phyloP scores from a whole-genome alignment of 2,329 filamentous ascomycete genomes.

The Huntiella savannae region DNA sequence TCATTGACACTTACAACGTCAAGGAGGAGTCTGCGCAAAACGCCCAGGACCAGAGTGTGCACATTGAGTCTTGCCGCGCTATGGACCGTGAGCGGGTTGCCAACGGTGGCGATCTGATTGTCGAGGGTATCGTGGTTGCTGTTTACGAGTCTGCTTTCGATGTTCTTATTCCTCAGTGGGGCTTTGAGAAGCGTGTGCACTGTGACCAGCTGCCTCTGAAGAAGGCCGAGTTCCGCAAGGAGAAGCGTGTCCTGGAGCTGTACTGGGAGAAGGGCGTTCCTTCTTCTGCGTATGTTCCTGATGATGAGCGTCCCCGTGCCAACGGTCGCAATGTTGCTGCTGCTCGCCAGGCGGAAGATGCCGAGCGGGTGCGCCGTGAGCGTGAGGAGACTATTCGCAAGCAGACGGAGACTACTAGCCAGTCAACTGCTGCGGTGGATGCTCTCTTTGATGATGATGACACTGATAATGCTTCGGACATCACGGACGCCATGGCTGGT shows the following conservation, averaged over 20 bases:
- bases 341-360: constrained; percentile 63
- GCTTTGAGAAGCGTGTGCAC: constrained; percentile 97
- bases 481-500: constrained; percentile 79
- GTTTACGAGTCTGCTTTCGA: constrained; percentile 98
- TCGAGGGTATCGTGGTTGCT: constrained; percentile 86
- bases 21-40: constrained; percentile 98
- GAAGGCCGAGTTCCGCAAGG: constrained; percentile 98
- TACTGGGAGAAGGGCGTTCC: constrained; percentile 99
- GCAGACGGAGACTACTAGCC: constrained; percentile 86
- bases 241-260: constrained; percentile 79
- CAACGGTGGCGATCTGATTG: constrained; percentile 76
- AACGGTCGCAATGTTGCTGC: constrained; percentile 42
- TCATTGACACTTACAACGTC: constrained; percentile 86
- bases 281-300: constrained; percentile 86
- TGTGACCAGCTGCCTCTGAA: constrained; percentile 94
- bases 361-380: constrained; percentile 64
- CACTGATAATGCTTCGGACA: constrained; percentile 58
- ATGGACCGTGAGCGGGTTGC: constrained; percentile 88
- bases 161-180: constrained; percentile 92
- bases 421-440: constrained; percentile 81
- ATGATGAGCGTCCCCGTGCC: constrained; percentile 86
- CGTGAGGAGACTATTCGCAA: constrained; percentile 79
- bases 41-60: constrained; percentile 94
- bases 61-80: constrained; percentile 88
- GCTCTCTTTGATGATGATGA: constrained; percentile 92